Conservation (phyloP, 1,284 basidiomycete genomes). For the Leccinum griseonigrum region DNA sequence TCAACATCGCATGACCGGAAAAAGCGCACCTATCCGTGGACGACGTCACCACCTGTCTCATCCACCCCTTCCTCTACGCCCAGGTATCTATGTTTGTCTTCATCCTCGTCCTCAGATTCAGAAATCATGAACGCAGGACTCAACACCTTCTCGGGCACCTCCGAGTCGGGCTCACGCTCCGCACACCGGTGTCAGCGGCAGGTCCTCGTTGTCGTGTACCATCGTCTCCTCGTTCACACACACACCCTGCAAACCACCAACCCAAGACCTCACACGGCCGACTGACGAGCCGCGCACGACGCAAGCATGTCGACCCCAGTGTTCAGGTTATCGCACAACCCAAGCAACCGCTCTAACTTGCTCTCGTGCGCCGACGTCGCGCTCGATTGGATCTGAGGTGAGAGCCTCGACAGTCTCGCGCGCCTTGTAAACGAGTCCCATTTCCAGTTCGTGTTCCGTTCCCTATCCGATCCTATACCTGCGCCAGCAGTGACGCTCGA, state of each 20-base stretch:
- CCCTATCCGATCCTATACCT: not conserved
- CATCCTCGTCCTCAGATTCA: slow-evolving; percentile 60
- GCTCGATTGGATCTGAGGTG: slow-evolving; percentile 49
- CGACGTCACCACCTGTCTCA: slow-evolving; percentile 35
- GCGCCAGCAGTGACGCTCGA: not conserved
- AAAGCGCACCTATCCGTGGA: slow-evolving; percentile 57
- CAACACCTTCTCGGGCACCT: slow-evolving; percentile 61
- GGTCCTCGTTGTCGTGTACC: slow-evolving; percentile 26
- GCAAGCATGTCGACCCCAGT: slow-evolving; percentile 46
- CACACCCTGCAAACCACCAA: slow-evolving; percentile 19
- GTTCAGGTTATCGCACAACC: slow-evolving; percentile 70
- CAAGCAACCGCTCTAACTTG: slow-evolving; percentile 64
- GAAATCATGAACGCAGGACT: slow-evolving; percentile 67
- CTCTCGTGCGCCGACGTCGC: slow-evolving; percentile 50
- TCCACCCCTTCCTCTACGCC: slow-evolving; percentile 36
- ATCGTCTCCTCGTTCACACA: not conserved
- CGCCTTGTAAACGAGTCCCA: slow-evolving; percentile 44
- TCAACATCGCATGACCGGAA: slow-evolving; percentile 4
- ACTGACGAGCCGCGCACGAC: slow-evolving; percentile 27
- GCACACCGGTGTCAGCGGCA: slow-evolving; percentile 60
- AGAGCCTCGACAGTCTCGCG: slow-evolving; percentile 58
- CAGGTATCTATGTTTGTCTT: slow-evolving; percentile 24
- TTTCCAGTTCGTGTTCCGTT: slow-evolving; percentile 31
- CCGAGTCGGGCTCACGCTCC: slow-evolving; percentile 55
- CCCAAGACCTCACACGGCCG: slow-evolving; percentile 51